Evolutionary conservation across 768 basidiomycete genomes (phyloP).

Genomic region (Sistotremastrum suecicum): DNA sequence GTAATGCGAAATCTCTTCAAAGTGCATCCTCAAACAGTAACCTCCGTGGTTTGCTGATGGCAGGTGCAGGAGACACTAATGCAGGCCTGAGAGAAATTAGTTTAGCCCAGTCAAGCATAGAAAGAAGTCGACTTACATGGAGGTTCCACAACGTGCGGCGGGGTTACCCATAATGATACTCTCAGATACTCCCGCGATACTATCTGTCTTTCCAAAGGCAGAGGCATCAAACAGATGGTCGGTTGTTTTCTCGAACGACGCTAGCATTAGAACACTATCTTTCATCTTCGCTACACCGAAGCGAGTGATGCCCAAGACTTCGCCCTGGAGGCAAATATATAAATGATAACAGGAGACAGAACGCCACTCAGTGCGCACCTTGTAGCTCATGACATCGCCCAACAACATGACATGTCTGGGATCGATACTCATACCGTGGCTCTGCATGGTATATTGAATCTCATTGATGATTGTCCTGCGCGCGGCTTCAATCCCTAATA

Average conservation of each 20-base stretch:
- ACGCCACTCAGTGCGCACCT: constrained; percentile 33
- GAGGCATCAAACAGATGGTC: constrained; percentile 98
- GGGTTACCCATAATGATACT: constrained; percentile 99
- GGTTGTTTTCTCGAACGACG: constrained; percentile 98
- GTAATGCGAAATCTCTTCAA: constrained; percentile 7
- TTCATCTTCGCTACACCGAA: constrained; percentile 99
- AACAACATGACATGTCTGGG: constrained; percentile 97
- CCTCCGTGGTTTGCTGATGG: constrained; percentile 22
- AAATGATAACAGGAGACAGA: background rate
- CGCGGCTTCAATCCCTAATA: constrained; percentile 97
- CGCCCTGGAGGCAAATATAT: constrained; percentile 42
- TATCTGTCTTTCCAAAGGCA: constrained; percentile 89
- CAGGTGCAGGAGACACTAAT: constrained; percentile 20
- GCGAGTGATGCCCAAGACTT: constrained; percentile 94
- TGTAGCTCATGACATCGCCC: constrained; percentile 98
- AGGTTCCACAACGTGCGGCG: constrained; percentile 87
- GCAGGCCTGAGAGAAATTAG: constrained; percentile 20
- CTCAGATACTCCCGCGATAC: constrained; percentile 93
- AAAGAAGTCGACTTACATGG: constrained; percentile 44
- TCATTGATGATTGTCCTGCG: constrained; percentile 90
- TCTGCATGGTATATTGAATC: constrained; percentile 93
- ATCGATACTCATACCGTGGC: constrained; percentile 97
- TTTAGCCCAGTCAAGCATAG: background rate
- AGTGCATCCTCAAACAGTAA: constrained; percentile 26
- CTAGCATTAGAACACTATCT: constrained; percentile 96